Base-by-base conservation (phyloP, 106 monocot genomes). In the Amphibolis antarctica region DNA sequence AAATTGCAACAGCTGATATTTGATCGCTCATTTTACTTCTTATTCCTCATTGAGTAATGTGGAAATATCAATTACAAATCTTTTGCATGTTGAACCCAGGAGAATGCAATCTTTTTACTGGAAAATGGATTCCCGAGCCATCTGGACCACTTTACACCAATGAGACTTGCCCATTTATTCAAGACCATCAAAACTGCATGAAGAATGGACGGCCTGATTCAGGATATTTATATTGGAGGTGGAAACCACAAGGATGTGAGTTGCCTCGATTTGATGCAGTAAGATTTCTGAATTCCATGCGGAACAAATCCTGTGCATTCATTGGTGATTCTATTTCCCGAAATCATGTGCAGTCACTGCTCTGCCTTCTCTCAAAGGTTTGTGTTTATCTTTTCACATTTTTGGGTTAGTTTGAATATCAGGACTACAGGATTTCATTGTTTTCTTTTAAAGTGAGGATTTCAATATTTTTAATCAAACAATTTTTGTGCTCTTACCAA, bases 301-400 rank as follows among this genome's bases (percentile, higher is more conserved):
- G 46, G 56, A 64, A 77, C 54, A 83, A 83, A 76, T 55, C 65
- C 44, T 79, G 65, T 76, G 83, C 79, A 44, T 59, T 83, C 3
- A 79, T 83, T 70, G 79, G 83, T 28, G 83, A 83, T 67, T 83
- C 83, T 1, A 77, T 83, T 52, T 69, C 76, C 25, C 76, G 83
- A 26, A 79, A 83, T 68, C 83, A 83, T 43, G 73, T 46, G 26
- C 69, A 69, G 3, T 83, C 83, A 45, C 66, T 83, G 36, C 17
- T 79, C 50, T 83, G 83, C 46, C 68, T 79, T 76, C 76, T 83
- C 23, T 73, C 69, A 10, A 73, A 74, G 76, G 83, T 83, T 43
- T 12, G 22, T 36, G 18, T 42, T n/a, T 10, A 21, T 43, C 12
- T n/a, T 42, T 9, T 44, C 20, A 26, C 4, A 63, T 12, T 20